Evolutionary conservation across 1,284 basidiomycete species (phyloP), one percentile per base, ranked within the genome.

Genomic region (Cutaneotrichosporon sp.): DNA sequence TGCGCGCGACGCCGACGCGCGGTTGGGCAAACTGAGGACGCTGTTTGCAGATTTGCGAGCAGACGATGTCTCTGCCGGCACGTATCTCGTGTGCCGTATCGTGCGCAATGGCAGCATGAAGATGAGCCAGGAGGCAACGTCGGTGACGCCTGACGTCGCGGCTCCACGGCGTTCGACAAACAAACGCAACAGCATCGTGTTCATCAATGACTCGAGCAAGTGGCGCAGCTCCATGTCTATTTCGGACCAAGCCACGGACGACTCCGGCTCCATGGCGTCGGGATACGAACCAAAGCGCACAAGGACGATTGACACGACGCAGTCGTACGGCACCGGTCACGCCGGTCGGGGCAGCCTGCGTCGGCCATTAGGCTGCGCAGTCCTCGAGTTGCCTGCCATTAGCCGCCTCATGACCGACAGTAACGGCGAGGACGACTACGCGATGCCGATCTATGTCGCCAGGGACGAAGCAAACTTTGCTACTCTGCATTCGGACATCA

Each of bases 401-500:
- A 80, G 77, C 61, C 83, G 84, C 23, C 41, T 73, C 26, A 57
- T 68, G 5, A 54, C 41, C 5, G 68, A 69, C 9, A 54, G 57
- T 59, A 84, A 84, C 77, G 78, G 78, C 4, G 26, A 30, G 26
- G 75, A 78, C 1, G 87, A 88, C 46, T 80, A 90, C 63, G 81
- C 82, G 3, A 92, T 97, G 86, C 88, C 88, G 0, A 96, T 97
- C 56, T 94, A 84, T 63, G 80, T 86, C 0, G 88, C 94, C 0
- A 80, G 80, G 8, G 88, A 88, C 64, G 94, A 97, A 70, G 81
- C 83, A 1, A 81, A 84, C 17, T 97, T 96, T 70, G 90, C 90
- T 8, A 94, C 88, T 76, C 79, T 97, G 39, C 94, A 97, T 73
- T 90, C 97, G 73, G 91, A 92, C 70, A 89, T 98, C 69, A 88